Evolutionary conservation across 192 early-diverging fungal genomes (phyloP).

Genomic region (Pilaira anomala): DNA sequence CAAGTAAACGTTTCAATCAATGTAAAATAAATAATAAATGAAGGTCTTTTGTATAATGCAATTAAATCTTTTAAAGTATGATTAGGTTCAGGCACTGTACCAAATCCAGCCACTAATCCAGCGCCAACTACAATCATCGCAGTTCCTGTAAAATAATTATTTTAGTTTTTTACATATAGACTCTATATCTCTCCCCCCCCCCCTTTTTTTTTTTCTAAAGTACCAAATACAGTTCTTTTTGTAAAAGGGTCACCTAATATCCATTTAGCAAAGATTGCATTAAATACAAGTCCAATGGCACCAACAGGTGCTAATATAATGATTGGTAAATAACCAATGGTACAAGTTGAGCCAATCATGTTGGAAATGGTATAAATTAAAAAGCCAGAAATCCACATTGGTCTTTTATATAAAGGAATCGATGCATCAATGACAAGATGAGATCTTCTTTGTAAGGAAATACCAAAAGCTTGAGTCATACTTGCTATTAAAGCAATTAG

Average conservation of each 20-base stretch:
- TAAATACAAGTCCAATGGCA: constrained; percentile 72
- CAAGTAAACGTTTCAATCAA: constrained; percentile 51
- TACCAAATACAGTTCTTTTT: constrained; percentile 53
- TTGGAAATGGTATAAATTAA: constrained; percentile 69
- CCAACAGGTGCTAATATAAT: constrained; percentile 75
- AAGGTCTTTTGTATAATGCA: constrained; percentile 60
- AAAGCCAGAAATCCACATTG: constrained; percentile 70
- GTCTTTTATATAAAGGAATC: constrained; percentile 46
- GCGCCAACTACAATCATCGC: constrained; percentile 65
- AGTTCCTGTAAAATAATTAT: constrained; percentile 51
- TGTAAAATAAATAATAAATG: constrained; percentile 66
- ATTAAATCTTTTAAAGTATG: constrained; percentile 69
- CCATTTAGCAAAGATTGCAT: constrained; percentile 70
- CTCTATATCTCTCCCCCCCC: not conserved
- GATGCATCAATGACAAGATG: constrained; percentile 37
- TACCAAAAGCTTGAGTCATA: constrained; percentile 68
- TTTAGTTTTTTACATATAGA: not conserved
- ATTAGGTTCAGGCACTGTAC: constrained; percentile 71
- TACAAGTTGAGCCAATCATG: constrained; percentile 63
- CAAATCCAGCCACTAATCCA: constrained; percentile 68
- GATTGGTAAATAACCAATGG: constrained; percentile 74
- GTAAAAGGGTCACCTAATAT: constrained; percentile 66
- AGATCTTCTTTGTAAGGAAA: constrained; percentile 70
- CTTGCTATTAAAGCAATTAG: constrained; percentile 56
- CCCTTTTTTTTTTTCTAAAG: not conserved